Evolutionary conservation across 148 eudicot genomes (phyloP), one percentile per base, ranked within the genome.

Genomic region (Rhododendron griersonianum): DNA sequence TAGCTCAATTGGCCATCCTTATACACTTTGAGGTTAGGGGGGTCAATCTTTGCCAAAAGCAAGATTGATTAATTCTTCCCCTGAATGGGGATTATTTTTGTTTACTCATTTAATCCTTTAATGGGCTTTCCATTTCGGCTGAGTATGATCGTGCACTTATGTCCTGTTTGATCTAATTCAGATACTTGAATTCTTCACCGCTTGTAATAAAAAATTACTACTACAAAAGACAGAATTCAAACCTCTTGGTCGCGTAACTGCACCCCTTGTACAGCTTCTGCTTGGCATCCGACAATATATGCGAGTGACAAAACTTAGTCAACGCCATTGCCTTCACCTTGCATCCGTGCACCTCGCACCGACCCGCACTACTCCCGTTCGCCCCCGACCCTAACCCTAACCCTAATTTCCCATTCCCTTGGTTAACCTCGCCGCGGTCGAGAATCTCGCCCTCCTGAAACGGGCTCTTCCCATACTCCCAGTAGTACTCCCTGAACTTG

Each of bases 261-360:
- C 96, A 94, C 6, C 85, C 85, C 79, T 90, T 92, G 83, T 92
- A 92, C 3, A 94, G 91, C 81, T 87, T 57, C 88, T 92, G 94
- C 51, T 88, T 94, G 2, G 88, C 18, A 84, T 93, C 96, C 0
- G 81, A 86, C 69, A 92, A 69, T 45, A 93, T 93, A 81, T 93
- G 96, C 39, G 85, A 21, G 48, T 88, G 86, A 78, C 96, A 94
- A 85, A 91, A 93, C 77, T 79, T 87, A 44, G 95, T 88, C 57
- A 92, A 53, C 37, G 95, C 91, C 95, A 93, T 93, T 0, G 95
- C 92, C 87, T 93, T 94, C 28, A 78, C 81, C 81, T 80, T 85
- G 87, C 96, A 94, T 44, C 90, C 89, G 16, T 87, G 88, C 19
- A 88, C 89, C 33, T 83, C 91, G 80, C 95, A 93, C 87, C 79